Evolutionary conservation across 805 yeast genomes (phyloP).

Genomic region (Nakazawaea holstii): DNA sequence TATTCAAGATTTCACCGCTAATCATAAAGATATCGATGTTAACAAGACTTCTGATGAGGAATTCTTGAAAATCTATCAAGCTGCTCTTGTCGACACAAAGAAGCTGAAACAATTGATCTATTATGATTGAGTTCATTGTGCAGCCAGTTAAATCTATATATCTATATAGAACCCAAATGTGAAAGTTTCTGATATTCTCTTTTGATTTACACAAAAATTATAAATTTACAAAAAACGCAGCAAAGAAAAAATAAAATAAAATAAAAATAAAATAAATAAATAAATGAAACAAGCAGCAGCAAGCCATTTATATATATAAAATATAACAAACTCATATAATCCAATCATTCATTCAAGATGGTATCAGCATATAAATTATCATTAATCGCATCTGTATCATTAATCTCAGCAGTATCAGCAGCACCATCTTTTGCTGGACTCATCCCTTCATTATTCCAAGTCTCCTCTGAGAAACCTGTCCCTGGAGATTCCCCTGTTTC

Average conservation of each 20-base stretch:
- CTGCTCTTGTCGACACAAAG: slow-evolving; percentile 35
- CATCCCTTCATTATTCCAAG: slow-evolving; percentile 4
- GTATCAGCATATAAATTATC: slow-evolving; percentile 1
- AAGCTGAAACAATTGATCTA: slow-evolving; percentile 38
- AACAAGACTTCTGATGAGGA: slow-evolving; percentile 34
- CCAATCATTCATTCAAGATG: neutral
- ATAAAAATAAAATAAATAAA: too few relatives aligned
- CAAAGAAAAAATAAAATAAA: neutral
- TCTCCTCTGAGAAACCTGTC: slow-evolving; percentile 50
- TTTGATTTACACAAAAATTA: too few relatives aligned
- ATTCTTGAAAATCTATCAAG: slow-evolving; percentile 34
- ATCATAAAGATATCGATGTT: slow-evolving; percentile 31
- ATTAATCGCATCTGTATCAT: neutral
- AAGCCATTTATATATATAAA: neutral
- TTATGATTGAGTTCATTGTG: slow-evolving; percentile 1
- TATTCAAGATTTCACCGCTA: slow-evolving; percentile 41
- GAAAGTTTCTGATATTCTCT: too few relatives aligned
- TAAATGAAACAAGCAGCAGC: neutral
- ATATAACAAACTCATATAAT: too few relatives aligned
- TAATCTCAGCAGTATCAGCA: slow-evolving; percentile 23
- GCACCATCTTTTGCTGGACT: slow-evolving; percentile 20
- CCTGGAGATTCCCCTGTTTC: slow-evolving; percentile 88
- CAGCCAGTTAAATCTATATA: too few relatives aligned
- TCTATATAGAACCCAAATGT: too few relatives aligned
- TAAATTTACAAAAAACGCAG: neutral